A percentile compares a stretch with the other conserved stretches of the same genome.
Evolutionary conservation across 345 rosid species (phyloP).

Genomic region (Capsella bursapastoris): DNA sequence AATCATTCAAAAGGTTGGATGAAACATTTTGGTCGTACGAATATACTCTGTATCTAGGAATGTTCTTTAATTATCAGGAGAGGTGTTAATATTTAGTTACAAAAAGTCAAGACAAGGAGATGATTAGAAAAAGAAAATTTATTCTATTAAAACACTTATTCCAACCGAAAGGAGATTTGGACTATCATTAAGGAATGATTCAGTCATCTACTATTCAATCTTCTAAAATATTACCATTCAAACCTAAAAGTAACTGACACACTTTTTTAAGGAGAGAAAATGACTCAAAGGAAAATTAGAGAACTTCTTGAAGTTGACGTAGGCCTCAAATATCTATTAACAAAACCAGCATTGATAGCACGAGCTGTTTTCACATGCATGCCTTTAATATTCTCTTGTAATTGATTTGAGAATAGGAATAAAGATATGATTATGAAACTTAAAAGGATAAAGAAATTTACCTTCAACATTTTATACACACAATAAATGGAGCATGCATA

Average conservation of each 20-base stretch:
- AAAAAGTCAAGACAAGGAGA: background rate
- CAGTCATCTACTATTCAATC: conserved; percentile 9
- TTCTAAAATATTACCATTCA: background rate
- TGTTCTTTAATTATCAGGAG: background rate
- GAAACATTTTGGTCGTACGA: background rate
- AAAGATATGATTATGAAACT: too few relatives aligned
- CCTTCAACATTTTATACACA: conserved; percentile 99
- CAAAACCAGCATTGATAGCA: background rate
- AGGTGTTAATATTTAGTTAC: background rate
- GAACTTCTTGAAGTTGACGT: background rate
- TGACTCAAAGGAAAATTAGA: background rate
- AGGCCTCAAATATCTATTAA: conserved; percentile 9
- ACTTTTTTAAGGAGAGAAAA: conserved; percentile 11
- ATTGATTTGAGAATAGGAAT: background rate
- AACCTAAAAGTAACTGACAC: conserved; percentile 2
- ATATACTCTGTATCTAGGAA: background rate
- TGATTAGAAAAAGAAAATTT: background rate
- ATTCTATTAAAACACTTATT: background rate
- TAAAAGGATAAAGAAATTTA: conserved; percentile 34
- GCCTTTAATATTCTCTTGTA: background rate
- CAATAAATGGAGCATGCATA: conserved; percentile 92
- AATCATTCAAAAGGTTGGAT: conserved; percentile 8
- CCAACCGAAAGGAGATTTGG: background rate
- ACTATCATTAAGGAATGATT: conserved; percentile 18
- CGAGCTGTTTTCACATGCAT: conserved; percentile 4